Percentiles rank a stretch among this genome's conserved stretches.
Evolutionary conservation across 805 yeast genomes (phyloP).

Genomic region (Lipomyces sp.): DNA sequence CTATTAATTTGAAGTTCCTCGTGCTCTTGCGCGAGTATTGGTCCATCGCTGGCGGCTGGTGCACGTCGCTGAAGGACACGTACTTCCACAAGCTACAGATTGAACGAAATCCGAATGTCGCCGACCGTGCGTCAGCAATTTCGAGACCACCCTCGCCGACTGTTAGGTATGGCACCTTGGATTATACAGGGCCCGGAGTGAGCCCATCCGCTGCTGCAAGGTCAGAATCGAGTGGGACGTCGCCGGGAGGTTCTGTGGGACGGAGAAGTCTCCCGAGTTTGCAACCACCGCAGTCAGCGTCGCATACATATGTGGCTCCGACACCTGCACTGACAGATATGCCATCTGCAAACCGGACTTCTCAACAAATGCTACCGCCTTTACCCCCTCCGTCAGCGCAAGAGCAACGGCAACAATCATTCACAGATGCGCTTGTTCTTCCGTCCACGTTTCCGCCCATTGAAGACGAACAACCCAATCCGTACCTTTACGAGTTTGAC

Average conservation of each 20-base stretch:
- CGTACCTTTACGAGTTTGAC: constrained; percentile 36
- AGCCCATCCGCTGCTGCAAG: constrained; percentile 21
- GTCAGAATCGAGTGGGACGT: constrained; percentile 28
- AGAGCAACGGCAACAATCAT: constrained; percentile 1
- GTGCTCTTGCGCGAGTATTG: constrained; percentile 45
- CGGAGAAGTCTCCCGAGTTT: constrained; percentile 18
- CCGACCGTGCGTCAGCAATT: constrained; percentile 16
- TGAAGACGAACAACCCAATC: constrained; percentile 36
- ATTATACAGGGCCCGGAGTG: constrained; percentile 32
- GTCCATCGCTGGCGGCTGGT: constrained; percentile 47
- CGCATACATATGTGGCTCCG: neutral
- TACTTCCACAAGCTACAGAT: constrained; percentile 39
- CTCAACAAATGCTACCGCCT: constrained; percentile 7
- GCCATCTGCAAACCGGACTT: neutral
- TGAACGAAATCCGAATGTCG: constrained; percentile 26
- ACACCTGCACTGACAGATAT: neutral
- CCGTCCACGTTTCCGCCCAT: constrained; percentile 35
- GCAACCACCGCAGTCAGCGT: neutral
- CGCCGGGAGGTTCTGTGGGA: constrained; percentile 23
- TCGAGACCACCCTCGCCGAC: constrained; percentile 37
- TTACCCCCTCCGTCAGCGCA: neutral
- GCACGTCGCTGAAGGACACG: constrained; percentile 44
- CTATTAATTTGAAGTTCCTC: constrained; percentile 43
- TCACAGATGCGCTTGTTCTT: constrained; percentile 25
- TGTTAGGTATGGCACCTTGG: constrained; percentile 37